A percentile compares a stretch with the other conserved stretches of the same genome.
Evolutionary conservation across 1,139 yeast species (phyloP).

Genomic region (Taphrina flavorubra): DNA sequence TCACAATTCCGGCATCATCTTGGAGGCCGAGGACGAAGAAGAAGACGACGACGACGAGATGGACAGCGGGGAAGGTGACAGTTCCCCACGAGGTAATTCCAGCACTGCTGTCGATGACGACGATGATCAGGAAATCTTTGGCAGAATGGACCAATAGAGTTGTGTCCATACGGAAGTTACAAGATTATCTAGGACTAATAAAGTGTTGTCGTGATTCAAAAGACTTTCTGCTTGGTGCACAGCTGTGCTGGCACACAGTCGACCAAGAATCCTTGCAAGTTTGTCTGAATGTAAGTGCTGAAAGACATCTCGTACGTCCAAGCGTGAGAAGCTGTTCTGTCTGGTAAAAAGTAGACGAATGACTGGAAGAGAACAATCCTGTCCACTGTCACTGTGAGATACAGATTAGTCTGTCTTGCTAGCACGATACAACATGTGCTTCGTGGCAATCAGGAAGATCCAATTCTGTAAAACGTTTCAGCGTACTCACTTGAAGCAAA

Average conservation of each 20-base stretch:
- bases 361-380: no score
- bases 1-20: conserved; percentile 28
- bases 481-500: no score
- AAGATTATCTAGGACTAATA: conserved; percentile 3
- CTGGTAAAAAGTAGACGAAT: no score
- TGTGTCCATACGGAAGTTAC: neutral
- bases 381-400: no score
- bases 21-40: conserved; percentile 37
- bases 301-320: no score
- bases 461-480: no score
- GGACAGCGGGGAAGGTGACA: conserved; percentile 31
- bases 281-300: no score
- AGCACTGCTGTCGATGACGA: conserved; percentile 35
- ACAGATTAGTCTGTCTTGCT: no score
- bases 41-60: conserved; percentile 33
- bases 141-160: conserved; percentile 31
- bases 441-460: no score
- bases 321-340: no score
- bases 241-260: neutral
- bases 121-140: conserved; percentile 38
- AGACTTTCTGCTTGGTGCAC: neutral
- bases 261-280: neutral
- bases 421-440: no score
- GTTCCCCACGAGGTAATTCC: conserved; percentile 19
- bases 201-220: neutral